A percentile compares a stretch with the other conserved stretches of the same genome.
Conservation (phyloP, 2,329 filamentous ascomycete genomes). For the Paraconiothyrium brasiliense region DNA sequence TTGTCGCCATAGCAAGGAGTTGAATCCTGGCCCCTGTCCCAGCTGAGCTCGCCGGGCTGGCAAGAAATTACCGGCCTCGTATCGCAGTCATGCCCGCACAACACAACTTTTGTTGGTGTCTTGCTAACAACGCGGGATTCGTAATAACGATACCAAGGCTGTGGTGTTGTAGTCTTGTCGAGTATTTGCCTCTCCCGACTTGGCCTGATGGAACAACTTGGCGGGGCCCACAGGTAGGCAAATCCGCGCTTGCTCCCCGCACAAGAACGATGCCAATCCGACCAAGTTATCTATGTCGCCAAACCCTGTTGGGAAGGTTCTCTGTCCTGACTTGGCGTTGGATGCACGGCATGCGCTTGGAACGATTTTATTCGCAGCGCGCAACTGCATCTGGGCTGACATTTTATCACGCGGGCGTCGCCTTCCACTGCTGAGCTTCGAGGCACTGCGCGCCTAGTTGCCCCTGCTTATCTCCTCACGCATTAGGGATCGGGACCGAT, state of each 20-base stretch:
- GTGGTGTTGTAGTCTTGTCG: slow-evolving; percentile 5
- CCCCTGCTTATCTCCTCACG: slow-evolving; percentile 19
- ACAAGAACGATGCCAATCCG: slow-evolving; percentile 12
- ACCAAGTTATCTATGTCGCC: slow-evolving; percentile 17
- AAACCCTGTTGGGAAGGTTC: slow-evolving; percentile 32
- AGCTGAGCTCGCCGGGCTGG: background rate
- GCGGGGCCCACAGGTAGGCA: slow-evolving; percentile 6
- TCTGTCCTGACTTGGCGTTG: slow-evolving; percentile 10
- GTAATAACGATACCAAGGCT: background rate
- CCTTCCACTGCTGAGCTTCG: slow-evolving; percentile 14
- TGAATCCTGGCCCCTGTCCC: background rate
- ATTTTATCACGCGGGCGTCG: slow-evolving; percentile 3
- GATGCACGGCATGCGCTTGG: slow-evolving; percentile 3
- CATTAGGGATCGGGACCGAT: slow-evolving; percentile 10
- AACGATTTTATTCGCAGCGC: slow-evolving; percentile 6
- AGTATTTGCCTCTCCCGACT: slow-evolving; percentile 22
- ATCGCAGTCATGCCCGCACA: background rate
- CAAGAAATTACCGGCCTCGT: slow-evolving; percentile 2
- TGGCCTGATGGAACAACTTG: slow-evolving; percentile 15
- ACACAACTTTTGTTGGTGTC: background rate
- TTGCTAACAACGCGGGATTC: background rate
- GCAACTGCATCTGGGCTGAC: background rate
- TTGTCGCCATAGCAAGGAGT: background rate
- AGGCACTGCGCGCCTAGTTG: background rate
- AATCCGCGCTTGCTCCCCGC: slow-evolving; percentile 8